Evolutionary conservation across 73 alveolate species (phyloP).

Genomic region (Tetrahymena elliotti): DNA sequence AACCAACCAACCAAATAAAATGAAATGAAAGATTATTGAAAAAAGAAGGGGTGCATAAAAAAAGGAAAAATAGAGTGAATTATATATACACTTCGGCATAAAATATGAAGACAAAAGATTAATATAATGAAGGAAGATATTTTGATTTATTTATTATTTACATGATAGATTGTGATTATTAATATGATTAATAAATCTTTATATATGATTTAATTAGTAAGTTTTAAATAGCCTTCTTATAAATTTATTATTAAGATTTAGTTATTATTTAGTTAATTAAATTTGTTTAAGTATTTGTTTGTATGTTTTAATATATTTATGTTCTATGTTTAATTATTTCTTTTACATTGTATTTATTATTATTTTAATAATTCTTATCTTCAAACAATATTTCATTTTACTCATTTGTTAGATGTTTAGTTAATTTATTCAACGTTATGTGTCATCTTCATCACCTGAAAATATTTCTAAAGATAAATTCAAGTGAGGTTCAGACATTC

Average conservation of each 20-base stretch:
- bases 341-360: too few relatives aligned
- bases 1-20: background rate
- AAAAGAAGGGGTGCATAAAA: too few relatives aligned
- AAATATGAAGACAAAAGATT: background rate
- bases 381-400: too few relatives aligned
- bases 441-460: background rate
- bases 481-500: slow-evolving; percentile 34
- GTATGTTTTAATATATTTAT: too few relatives aligned
- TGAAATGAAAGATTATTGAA: too few relatives aligned
- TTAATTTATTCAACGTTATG: background rate
- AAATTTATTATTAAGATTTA: background rate
- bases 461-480: slow-evolving; percentile 24
- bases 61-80: background rate
- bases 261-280: too few relatives aligned
- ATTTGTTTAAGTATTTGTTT: too few relatives aligned
- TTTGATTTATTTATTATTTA: too few relatives aligned
- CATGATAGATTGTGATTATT: background rate
- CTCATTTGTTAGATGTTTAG: background rate
- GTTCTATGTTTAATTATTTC: too few relatives aligned
- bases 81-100: background rate
- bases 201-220: background rate
- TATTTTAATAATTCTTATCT: too few relatives aligned
- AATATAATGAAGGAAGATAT: background rate
- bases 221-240: background rate
- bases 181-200: background rate